Conservation (phyloP, 2,329 filamentous ascomycete species). For the Parastagonospora avenae region DNA sequence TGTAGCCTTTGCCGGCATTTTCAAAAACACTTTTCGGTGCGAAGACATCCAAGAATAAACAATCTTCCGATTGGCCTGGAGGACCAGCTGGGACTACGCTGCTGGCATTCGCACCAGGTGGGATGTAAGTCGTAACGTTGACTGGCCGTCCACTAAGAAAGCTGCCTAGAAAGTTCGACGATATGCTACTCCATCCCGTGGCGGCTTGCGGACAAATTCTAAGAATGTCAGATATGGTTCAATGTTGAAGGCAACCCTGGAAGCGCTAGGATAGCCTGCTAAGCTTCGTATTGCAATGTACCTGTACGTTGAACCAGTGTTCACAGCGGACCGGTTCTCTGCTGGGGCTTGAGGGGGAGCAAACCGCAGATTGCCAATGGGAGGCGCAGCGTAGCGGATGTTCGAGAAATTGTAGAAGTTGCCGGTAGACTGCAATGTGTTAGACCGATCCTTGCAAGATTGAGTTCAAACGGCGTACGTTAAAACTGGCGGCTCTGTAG, state of each 20-base stretch:
- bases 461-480: slow-evolving; percentile 37
- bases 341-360: slow-evolving; percentile 52
- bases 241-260: background rate
- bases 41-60: slow-evolving; percentile 55
- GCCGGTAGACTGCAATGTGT: slow-evolving; percentile 36
- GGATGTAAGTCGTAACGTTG: slow-evolving; percentile 37
- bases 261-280: slow-evolving; percentile 9
- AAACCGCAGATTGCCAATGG: slow-evolving; percentile 58
- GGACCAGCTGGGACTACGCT: slow-evolving; percentile 26
- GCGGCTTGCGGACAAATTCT: slow-evolving; percentile 44
- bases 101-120: slow-evolving; percentile 32
- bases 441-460: background rate
- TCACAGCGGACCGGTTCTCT: slow-evolving; percentile 51
- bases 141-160: slow-evolving; percentile 34
- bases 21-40: slow-evolving; percentile 50
- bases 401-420: slow-evolving; percentile 61
- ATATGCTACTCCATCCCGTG: slow-evolving; percentile 52
- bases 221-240: background rate
- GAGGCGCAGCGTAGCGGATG: slow-evolving; percentile 62
- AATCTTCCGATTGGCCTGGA: slow-evolving; percentile 52
- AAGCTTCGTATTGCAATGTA: slow-evolving; percentile 3
- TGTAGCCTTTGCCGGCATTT: slow-evolving; percentile 35
- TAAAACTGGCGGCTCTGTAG: slow-evolving; percentile 54
- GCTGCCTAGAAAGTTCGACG: slow-evolving; percentile 39
- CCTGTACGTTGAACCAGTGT: slow-evolving; percentile 49